Conservation (phyloP, 768 basidiomycete species). For the Porpolomopsis calyptriformis region DNA sequence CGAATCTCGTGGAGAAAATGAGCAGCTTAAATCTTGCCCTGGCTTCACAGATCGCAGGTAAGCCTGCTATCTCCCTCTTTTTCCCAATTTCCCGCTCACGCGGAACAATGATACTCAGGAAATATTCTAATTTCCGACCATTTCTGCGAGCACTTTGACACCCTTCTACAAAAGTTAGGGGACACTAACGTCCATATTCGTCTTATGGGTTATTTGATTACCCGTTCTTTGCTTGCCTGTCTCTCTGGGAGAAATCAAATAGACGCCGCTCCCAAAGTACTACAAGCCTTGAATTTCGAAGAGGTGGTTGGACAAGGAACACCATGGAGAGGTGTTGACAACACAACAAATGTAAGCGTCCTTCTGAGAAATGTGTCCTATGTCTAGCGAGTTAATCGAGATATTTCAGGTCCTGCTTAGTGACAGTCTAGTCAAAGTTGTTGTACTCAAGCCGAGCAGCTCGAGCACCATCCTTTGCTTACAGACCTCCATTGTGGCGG, state of each 20-base stretch:
- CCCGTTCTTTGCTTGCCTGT: conserved; percentile 47
- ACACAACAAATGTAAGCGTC: conserved; percentile 25
- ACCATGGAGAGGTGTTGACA: conserved; percentile 19
- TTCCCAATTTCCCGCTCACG: background rate
- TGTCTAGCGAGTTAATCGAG: no score
- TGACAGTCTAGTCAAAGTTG: conserved; percentile 33
- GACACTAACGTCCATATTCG: conserved; percentile 42
- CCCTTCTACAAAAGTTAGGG: conserved; percentile 42
- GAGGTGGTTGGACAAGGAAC: conserved; percentile 38
- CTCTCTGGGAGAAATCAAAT: conserved; percentile 51
- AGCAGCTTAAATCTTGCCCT: conserved; percentile 42
- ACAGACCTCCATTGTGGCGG: conserved; percentile 45
- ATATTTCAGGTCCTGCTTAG: conserved; percentile 35
- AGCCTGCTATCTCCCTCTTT: conserved; percentile 7
- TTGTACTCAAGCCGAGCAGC: conserved; percentile 52
- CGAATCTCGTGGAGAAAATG: conserved; percentile 34
- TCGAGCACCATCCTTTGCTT: conserved; percentile 43
- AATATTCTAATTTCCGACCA: conserved; percentile 50
- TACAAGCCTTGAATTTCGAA: conserved; percentile 37
- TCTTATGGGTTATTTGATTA: conserved; percentile 48
- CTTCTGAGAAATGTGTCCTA: no score
- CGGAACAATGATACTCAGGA: conserved; percentile 27
- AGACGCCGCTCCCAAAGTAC: conserved; percentile 36
- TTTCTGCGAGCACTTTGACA: conserved; percentile 31
- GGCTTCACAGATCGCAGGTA: conserved; percentile 58